Evolutionary conservation across 768 basidiomycete genomes (phyloP).

Genomic region (Podaxis rugospora): DNA sequence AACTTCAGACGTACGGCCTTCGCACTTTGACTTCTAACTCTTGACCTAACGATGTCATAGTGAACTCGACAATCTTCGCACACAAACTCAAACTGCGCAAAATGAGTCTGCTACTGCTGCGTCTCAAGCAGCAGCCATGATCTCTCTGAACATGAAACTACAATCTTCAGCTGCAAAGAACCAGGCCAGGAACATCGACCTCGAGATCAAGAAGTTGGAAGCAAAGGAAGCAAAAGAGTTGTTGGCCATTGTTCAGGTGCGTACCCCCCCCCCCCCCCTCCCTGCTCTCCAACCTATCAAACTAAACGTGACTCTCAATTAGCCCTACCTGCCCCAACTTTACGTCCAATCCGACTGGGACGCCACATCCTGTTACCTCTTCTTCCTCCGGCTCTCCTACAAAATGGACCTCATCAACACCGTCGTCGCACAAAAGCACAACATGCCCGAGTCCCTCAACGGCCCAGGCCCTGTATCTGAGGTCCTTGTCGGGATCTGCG

Average conservation of each 20-base stretch:
- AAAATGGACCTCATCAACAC: constrained; percentile 87
- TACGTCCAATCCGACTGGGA: constrained; percentile 89
- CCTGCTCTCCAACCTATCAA: not conserved
- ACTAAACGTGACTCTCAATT: constrained; percentile 8
- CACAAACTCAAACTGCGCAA: constrained; percentile 82
- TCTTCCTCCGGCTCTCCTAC: constrained; percentile 85
- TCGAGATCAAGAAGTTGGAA: constrained; percentile 84
- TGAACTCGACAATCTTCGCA: constrained; percentile 80
- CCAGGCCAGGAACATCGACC: constrained; percentile 83
- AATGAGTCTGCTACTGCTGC: constrained; percentile 78
- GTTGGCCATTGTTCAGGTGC: constrained; percentile 77
- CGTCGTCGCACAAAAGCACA: constrained; percentile 78
- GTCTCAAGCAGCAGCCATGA: constrained; percentile 87
- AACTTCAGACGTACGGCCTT: constrained; percentile 64
- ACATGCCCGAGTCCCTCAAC: constrained; percentile 81
- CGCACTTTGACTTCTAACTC: not conserved
- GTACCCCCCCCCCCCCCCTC: not conserved
- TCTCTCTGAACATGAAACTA: constrained; percentile 92
- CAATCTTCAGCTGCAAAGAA: constrained; percentile 90
- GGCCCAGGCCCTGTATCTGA: constrained; percentile 80
- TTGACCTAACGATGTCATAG: constrained; percentile 32
- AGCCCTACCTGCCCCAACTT: constrained; percentile 89
- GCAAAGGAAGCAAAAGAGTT: constrained; percentile 79
- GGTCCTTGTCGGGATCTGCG: constrained; percentile 88
- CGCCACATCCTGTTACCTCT: constrained; percentile 84